phyloP scores from a whole-genome alignment of 352 stramenopile species.

The Phytophthora foliorum region DNA sequence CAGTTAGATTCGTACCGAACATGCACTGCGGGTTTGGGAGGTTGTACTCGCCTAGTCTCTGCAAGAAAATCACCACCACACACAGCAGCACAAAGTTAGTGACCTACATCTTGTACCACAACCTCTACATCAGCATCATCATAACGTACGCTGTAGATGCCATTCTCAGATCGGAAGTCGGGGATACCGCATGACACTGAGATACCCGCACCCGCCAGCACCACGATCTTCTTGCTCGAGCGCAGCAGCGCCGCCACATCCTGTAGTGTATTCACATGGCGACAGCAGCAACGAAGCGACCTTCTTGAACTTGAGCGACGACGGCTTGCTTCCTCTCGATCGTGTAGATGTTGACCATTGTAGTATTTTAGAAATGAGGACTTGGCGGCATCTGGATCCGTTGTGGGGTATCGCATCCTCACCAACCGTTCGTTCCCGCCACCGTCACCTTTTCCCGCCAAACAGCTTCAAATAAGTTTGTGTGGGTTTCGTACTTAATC shows the following conservation, averaged over 20 bases:
- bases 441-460: too few relatives aligned
- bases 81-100: slow-evolving; percentile 6
- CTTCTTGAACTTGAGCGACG: too few relatives aligned
- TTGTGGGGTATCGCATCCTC: too few relatives aligned
- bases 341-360: too few relatives aligned
- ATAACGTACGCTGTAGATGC: slow-evolving; percentile 89
- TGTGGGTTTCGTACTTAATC: too few relatives aligned
- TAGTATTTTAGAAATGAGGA: too few relatives aligned
- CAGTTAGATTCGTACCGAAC: slow-evolving; percentile 61
- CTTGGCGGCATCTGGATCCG: too few relatives aligned
- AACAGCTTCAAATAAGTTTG: too few relatives aligned
- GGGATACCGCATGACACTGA: slow-evolving; percentile 98
- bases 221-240: slow-evolving; percentile 90
- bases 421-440: too few relatives aligned
- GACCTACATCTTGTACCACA: background rate
- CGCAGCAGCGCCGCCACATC: slow-evolving; percentile 81
- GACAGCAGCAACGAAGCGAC: too few relatives aligned
- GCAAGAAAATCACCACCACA: slow-evolving; percentile 6
- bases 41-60: slow-evolving; percentile 86
- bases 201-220: slow-evolving; percentile 96
- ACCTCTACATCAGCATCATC: background rate
- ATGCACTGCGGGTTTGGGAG: slow-evolving; percentile 89
- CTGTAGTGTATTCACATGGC: slow-evolving; percentile 76
- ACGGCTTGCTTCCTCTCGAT: too few relatives aligned
- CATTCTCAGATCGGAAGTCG: slow-evolving; percentile 97